Base-by-base conservation (phyloP, 2,329 filamentous ascomycete species). In the Fusarium duplospermum region DNA sequence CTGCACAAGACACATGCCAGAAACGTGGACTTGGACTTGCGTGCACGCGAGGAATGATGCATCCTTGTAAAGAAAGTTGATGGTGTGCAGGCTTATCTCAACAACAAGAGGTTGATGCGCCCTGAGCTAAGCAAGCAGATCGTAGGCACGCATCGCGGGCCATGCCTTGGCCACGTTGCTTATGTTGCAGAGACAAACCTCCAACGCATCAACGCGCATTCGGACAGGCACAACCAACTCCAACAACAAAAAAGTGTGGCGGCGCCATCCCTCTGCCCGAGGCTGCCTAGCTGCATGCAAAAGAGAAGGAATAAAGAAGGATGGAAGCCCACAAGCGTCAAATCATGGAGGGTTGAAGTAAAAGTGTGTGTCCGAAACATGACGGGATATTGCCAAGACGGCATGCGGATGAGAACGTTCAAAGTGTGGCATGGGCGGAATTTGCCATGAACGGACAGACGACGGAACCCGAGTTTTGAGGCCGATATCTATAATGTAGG, bases 241-340 rank as follows among this genome's bases (percentile, higher is more conserved):
- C 7, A 47, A 47, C 11, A 33, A 11, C 31, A 6, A 14, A 45
- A 16, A 42, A 16, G 13, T 33, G 70, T 72, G 67, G 67, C 64
- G 70, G 61, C 67, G 73, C 73, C 71, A 76, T 69, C 75, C 69
- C 54, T 60, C 73, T 70, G 61, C 4, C 73, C 73, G 67, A 60
- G 45, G 36, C 54, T 29, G 60, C 27, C 36, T 18, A 47, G 59
- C 33, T 45, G 36, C 40, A 69, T 60, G 50, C 71, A 6, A 33
- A 64, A 64, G 62, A 69, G 75, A 77, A 77, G 66, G 45, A 52
- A 6, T 35, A 65, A 70, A 74, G 73, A 77, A 76, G 33, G 31
- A 74, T 57, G 45, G 65, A 66, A 63, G 38, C 58, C 40, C 56
- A 11, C 16, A 29, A 33, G 62, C 56, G 45, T 16, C 45, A 29